Percentiles rank a stretch among this genome's conserved stretches.
These are phyloP conservation scores for Pythium apleroticum DNA, from an alignment of 352 stramenopile genomes.

Conservation along the genomic window DNA sequence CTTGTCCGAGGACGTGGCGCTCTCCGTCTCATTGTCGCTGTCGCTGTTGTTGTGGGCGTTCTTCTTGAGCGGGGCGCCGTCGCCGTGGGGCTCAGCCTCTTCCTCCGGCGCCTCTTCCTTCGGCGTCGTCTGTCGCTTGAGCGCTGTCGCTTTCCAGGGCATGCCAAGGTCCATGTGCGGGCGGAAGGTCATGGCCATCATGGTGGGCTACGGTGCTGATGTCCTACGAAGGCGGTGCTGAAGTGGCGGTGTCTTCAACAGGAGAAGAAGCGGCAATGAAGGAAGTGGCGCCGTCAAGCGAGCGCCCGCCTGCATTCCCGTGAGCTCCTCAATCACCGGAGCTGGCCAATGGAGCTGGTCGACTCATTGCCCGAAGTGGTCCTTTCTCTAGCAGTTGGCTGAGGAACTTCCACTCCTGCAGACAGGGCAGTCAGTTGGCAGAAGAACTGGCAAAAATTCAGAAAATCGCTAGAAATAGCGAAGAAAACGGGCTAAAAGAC, in stretches of 20 bases:
- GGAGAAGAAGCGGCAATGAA: slow-evolving; percentile 13
- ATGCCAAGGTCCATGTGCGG: slow-evolving; percentile 28
- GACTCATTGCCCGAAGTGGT: background rate
- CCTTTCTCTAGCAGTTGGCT: background rate
- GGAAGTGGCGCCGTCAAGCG: background rate
- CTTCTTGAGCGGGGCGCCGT: slow-evolving; percentile 22
- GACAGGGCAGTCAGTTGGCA: background rate
- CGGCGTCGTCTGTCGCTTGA: slow-evolving; percentile 7
- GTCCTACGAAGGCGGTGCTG: background rate
- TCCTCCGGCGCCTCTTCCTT: slow-evolving; percentile 15
- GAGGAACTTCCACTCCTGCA: background rate
- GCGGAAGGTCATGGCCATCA: slow-evolving; percentile 24
- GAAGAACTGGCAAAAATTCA: background rate
- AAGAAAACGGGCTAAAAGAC: background rate
- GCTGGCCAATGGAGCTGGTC: background rate
- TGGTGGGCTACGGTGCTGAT: background rate
- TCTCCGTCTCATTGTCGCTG: slow-evolving; percentile 50
- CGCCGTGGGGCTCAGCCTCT: slow-evolving; percentile 17
- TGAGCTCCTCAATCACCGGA: background rate
- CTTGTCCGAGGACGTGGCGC: slow-evolving; percentile 22
- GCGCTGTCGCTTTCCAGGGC: slow-evolving; percentile 30
- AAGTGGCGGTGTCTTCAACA: slow-evolving; percentile 5
- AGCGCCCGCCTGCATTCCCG: background rate
- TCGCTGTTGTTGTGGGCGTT: slow-evolving; percentile 46
- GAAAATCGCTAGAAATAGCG: background rate